These are phyloP conservation scores for Beauveria asiatica DNA, from an alignment of 2,329 filamentous ascomycete genomes.

Conservation along the genomic window DNA sequence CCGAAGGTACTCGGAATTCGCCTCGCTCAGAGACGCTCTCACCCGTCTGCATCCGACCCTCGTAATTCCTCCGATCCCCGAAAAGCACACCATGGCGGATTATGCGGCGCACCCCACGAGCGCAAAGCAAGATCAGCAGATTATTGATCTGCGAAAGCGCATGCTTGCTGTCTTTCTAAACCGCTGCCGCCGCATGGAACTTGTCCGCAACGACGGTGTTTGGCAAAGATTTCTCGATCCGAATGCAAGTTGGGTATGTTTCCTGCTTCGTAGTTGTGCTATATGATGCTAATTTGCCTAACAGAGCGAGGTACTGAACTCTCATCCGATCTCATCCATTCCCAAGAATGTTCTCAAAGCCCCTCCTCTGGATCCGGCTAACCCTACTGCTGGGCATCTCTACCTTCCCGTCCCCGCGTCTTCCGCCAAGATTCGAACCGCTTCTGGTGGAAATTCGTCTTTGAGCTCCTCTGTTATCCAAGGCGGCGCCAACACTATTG, in stretches of 20 bases:
- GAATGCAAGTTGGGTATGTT: constrained; percentile 88
- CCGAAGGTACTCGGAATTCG: constrained; percentile 92
- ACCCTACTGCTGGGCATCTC: constrained; percentile 76
- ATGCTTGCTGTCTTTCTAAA: constrained; percentile 97
- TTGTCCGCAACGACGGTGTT: constrained; percentile 84
- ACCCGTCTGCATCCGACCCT: constrained; percentile 90
- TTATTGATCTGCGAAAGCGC: constrained; percentile 91
- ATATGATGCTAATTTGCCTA: constrained; percentile 14
- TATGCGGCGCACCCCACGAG: constrained; percentile 97
- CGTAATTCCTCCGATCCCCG: constrained; percentile 92
- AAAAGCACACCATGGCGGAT: constrained; percentile 98
- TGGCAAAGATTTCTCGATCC: constrained; percentile 98
- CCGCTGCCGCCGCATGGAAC: constrained; percentile 84
- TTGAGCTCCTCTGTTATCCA: constrained; percentile 28
- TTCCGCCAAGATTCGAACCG: constrained; percentile 75
- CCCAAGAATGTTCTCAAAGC: constrained; percentile 92
- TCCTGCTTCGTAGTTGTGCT: neutral
- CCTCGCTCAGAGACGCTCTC: constrained; percentile 78
- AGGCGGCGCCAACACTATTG: constrained; percentile 51
- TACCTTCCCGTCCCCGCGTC: constrained; percentile 79
- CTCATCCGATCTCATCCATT: constrained; percentile 80
- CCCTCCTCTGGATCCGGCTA: constrained; percentile 90
- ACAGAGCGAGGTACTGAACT: constrained; percentile 89
- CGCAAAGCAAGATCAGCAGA: constrained; percentile 93
- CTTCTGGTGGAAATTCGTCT: constrained; percentile 29